Evolutionary conservation across 176 grass and related monocot species (phyloP).

Genomic region (Ensete ventricosum): DNA sequence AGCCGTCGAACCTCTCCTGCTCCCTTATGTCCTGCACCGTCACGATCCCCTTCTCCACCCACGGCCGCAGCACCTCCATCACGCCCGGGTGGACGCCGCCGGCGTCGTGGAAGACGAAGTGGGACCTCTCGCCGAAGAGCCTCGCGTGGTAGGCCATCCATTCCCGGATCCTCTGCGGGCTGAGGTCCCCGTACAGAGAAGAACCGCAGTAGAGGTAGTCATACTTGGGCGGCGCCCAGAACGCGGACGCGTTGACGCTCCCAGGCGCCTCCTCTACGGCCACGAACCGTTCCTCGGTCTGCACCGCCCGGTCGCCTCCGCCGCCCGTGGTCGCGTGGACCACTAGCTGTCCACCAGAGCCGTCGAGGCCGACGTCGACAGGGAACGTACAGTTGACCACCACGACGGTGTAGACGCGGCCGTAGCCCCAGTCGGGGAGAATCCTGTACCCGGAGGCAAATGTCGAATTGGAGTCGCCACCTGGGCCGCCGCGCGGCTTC

Average conservation of each 20-base stretch:
- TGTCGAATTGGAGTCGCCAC: conserved; percentile 16
- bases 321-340: conserved; percentile 58
- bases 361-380: conserved; percentile 36
- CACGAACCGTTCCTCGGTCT: conserved; percentile 9
- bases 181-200: conserved; percentile 11
- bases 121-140: not conserved
- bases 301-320: conserved; percentile 30
- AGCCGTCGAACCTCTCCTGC: conserved; percentile 27
- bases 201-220: conserved; percentile 9
- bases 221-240: not conserved
- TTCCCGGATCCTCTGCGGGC: not conserved
- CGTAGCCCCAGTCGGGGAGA: conserved; percentile 88
- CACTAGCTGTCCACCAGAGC: conserved; percentile 48
- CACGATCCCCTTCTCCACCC: not conserved
- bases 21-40: conserved; percentile 9
- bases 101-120: conserved; percentile 16
- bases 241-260: not conserved
- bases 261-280: conserved; percentile 11
- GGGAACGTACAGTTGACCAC: conserved; percentile 79
- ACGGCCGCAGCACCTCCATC: conserved; percentile 7
- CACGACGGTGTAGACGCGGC: conserved; percentile 65
- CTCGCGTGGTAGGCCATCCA: conserved; percentile 13
- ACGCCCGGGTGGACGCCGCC: not conserved
- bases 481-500: conserved; percentile 16
- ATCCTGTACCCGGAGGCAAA: conserved; percentile 44